phyloP scores from a whole-genome alignment of 495 filamentous ascomycete species.

The Annulohypoxylon moriforme region DNA sequence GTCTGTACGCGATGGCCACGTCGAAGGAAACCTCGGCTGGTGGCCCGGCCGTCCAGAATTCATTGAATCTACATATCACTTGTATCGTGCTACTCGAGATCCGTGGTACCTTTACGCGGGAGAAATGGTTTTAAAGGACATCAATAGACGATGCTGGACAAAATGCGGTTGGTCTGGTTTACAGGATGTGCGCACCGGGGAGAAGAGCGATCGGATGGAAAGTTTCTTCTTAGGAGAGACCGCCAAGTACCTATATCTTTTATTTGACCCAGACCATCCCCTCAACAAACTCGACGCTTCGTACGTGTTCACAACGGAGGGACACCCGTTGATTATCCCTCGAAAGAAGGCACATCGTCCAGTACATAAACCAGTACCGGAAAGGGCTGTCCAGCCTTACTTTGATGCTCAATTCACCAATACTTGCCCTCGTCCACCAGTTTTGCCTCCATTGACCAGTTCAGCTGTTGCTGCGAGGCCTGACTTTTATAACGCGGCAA shows the following conservation, averaged over 20 bases:
- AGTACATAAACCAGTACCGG: constrained; percentile 19
- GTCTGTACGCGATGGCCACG: constrained; percentile 84
- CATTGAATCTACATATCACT: constrained; percentile 92
- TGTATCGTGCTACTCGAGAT: constrained; percentile 92
- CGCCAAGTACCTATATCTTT: constrained; percentile 90
- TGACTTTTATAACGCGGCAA: constrained; percentile 93
- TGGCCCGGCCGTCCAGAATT: constrained; percentile 97
- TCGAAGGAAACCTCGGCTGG: constrained; percentile 90
- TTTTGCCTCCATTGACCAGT: constrained; percentile 69
- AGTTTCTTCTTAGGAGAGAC: constrained; percentile 99
- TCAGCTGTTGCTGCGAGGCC: constrained; percentile 83
- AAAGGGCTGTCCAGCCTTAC: constrained; percentile 42
- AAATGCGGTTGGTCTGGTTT: constrained; percentile 94
- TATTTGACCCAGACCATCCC: constrained; percentile 88
- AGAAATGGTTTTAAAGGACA: constrained; percentile 92
- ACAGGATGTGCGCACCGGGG: constrained; percentile 89
- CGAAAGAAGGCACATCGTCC: constrained; percentile 51
- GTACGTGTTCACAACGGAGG: constrained; percentile 95
- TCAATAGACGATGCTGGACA: constrained; percentile 91
- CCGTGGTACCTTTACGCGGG: constrained; percentile 97
- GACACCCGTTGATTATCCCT: constrained; percentile 91
- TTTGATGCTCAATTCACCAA: constrained; percentile 56
- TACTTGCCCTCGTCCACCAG: constrained; percentile 71
- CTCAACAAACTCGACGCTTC: constrained; percentile 86
- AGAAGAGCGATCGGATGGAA: constrained; percentile 96